Percentiles rank a stretch among this genome's conserved stretches.
Evolutionary conservation across 805 yeast species (phyloP).

Genomic region (Wickerhamiella parazyma): DNA sequence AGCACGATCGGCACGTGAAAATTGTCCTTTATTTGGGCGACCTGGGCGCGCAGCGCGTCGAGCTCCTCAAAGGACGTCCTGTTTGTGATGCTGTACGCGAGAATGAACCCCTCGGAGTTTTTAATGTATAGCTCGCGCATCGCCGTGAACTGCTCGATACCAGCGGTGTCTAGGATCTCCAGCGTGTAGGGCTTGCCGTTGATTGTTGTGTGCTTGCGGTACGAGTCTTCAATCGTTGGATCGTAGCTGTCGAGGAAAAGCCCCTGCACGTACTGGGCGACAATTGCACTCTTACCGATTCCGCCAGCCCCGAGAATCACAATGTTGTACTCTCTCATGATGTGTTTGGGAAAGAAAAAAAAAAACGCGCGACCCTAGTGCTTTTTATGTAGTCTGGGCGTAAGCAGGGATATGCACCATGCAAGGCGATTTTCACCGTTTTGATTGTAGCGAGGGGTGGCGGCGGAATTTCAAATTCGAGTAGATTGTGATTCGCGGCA

Average conservation of each 20-base stretch:
- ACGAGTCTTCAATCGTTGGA: slow-evolving; percentile 95
- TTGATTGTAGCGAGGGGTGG: too few species aligned
- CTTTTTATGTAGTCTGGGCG: not conserved
- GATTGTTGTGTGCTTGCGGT: slow-evolving; percentile 73
- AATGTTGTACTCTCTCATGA: slow-evolving; percentile 56
- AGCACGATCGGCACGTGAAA: slow-evolving; percentile 74
- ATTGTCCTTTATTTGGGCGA: slow-evolving; percentile 66
- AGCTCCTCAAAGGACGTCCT: slow-evolving; percentile 65
- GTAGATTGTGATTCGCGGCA: too few species aligned
- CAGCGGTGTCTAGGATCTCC: slow-evolving; percentile 86
- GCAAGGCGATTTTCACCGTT: not conserved
- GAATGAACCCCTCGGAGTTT: slow-evolving; percentile 77
- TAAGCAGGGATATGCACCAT: not conserved
- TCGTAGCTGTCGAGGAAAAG: slow-evolving; percentile 84
- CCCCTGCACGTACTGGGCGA: slow-evolving; percentile 86
- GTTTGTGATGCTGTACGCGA: slow-evolving; percentile 76
- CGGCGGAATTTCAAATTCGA: too few species aligned
- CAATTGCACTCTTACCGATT: slow-evolving; percentile 87
- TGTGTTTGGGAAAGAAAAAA: not conserved
- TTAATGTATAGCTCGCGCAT: slow-evolving; percentile 65
- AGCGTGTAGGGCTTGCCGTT: slow-evolving; percentile 79
- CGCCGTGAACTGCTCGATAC: slow-evolving; percentile 89
- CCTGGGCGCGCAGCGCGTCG: slow-evolving; percentile 68
- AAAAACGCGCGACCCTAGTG: too few species aligned
- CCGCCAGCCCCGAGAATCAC: slow-evolving; percentile 96